phyloP scores from a whole-genome alignment of 2,329 filamentous ascomycete species.

The Trichoderma gracile region DNA sequence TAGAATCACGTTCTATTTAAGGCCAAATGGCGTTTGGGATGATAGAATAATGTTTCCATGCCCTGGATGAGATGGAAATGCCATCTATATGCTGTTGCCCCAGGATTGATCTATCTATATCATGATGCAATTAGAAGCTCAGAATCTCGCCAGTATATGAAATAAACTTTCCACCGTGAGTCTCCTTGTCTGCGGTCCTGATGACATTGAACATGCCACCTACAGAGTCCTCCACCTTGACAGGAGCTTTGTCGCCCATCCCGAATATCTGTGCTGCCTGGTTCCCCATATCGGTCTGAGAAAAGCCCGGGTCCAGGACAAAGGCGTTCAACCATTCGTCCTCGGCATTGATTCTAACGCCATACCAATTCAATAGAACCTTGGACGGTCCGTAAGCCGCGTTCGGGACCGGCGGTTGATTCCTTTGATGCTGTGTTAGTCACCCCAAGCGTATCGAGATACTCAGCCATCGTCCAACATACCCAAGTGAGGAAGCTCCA shows the following conservation, averaged over 20 bases:
- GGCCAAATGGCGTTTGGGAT: neutral
- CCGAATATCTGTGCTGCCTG: slow-evolving; percentile 37
- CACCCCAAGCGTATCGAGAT: too few relatives aligned
- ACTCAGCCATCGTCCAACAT: slow-evolving; percentile 13
- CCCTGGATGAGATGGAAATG: too few relatives aligned
- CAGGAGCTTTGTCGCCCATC: slow-evolving; percentile 29
- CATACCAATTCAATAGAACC: slow-evolving; percentile 38
- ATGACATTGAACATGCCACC: slow-evolving; percentile 39
- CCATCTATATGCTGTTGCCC: too few relatives aligned
- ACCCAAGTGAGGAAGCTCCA: neutral
- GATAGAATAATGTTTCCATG: too few relatives aligned
- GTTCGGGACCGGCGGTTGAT: slow-evolving; percentile 35
- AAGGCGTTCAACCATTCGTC: slow-evolving; percentile 32
- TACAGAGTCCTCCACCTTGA: slow-evolving; percentile 38
- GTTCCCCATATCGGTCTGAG: slow-evolving; percentile 38
- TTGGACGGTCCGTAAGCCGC: slow-evolving; percentile 42
- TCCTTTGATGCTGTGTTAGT: slow-evolving; percentile 29
- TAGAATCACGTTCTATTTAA: too few relatives aligned
- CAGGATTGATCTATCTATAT: too few relatives aligned
- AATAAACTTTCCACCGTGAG: slow-evolving; percentile 10
- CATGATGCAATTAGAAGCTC: neutral
- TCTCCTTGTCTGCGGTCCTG: slow-evolving; percentile 35
- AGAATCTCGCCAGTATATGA: slow-evolving; percentile 1
- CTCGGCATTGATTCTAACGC: slow-evolving; percentile 4
- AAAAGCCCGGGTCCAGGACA: slow-evolving; percentile 44